Percentiles rank a stretch among this genome's conserved stretches.
These are phyloP conservation scores for Acanthamoeba pearcei DNA, from an alignment of 208 protist genomes.

Conservation along the genomic window DNA sequence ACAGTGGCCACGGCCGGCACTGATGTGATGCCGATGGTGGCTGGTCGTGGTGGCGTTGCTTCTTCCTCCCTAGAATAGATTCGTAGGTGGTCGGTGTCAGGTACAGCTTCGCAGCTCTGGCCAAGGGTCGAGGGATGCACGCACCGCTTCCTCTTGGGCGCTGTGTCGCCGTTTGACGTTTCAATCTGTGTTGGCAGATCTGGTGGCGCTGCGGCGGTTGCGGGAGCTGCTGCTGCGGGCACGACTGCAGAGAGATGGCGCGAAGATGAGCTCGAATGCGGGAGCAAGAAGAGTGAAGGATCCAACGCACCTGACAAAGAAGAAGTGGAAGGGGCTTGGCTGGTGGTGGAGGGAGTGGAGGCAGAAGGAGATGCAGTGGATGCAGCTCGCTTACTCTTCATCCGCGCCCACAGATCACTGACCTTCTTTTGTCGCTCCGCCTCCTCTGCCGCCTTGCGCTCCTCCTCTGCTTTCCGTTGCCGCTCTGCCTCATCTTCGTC, in stretches of 20 bases:
- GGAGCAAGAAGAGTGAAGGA: too few relatives aligned
- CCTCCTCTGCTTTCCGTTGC: not conserved
- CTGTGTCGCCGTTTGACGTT: not conserved
- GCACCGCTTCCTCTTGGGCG: constrained; percentile 7
- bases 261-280: too few relatives aligned
- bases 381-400: constrained; percentile 49
- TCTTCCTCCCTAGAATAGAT: not conserved
- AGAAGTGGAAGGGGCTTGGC: not conserved
- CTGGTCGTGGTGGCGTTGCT: not conserved
- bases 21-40: not conserved
- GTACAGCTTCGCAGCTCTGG: not conserved
- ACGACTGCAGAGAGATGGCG: not conserved
- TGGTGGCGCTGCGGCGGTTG: not conserved
- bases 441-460: constrained; percentile 47
- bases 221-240: not conserved
- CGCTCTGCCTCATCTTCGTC: not conserved
- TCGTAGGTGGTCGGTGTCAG: too few relatives aligned
- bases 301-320: too few relatives aligned
- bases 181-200: not conserved
- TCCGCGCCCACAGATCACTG: constrained; percentile 56
- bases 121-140: not conserved
- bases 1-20: not conserved
- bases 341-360: not conserved
- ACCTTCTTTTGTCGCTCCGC: constrained; percentile 56
- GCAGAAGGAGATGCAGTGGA: not conserved